Percentiles rank a stretch among this genome's conserved stretches.
These are phyloP conservation scores for Cladosporium halotolerans DNA, from an alignment of 2,329 filamentous ascomycete species.

Conservation along the genomic window DNA sequence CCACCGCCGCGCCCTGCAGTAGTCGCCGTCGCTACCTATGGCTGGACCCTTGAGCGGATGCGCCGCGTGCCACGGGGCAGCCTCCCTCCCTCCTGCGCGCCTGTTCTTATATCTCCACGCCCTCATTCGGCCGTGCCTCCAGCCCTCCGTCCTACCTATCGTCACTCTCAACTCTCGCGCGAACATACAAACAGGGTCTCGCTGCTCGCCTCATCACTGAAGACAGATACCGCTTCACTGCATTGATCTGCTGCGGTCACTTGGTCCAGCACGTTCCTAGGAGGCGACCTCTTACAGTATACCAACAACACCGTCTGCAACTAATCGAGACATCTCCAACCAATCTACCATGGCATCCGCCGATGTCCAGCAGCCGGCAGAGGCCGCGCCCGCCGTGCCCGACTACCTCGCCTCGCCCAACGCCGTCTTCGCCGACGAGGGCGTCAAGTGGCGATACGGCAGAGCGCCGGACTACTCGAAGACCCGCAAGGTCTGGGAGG, in stretches of 20 bases:
- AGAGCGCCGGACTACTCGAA: constrained; percentile 58
- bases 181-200: neutral
- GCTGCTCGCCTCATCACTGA: no score
- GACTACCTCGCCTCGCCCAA: constrained; percentile 56
- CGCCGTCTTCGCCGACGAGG: constrained; percentile 49
- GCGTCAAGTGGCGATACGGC: constrained; percentile 56
- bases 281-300: no score
- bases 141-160: no score
- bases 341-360: constrained; percentile 13
- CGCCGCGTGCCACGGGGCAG: neutral
- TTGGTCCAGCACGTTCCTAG: no score
- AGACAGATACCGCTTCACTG: no score
- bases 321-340: no score
- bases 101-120: constrained; percentile 5
- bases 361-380: constrained; percentile 20
- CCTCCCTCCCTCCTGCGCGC: neutral
- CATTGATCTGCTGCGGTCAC: no score
- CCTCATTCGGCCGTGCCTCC: neutral
- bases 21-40: constrained; percentile 1
- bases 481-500: constrained; percentile 53
- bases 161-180: no score
- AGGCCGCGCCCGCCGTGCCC: constrained; percentile 38
- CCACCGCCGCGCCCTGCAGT: neutral
- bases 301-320: no score
- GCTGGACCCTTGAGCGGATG: constrained; percentile 2